These are phyloP conservation scores for Rhodotorula babjevae DNA, from an alignment of 768 basidiomycete species.

Conservation along the genomic window DNA sequence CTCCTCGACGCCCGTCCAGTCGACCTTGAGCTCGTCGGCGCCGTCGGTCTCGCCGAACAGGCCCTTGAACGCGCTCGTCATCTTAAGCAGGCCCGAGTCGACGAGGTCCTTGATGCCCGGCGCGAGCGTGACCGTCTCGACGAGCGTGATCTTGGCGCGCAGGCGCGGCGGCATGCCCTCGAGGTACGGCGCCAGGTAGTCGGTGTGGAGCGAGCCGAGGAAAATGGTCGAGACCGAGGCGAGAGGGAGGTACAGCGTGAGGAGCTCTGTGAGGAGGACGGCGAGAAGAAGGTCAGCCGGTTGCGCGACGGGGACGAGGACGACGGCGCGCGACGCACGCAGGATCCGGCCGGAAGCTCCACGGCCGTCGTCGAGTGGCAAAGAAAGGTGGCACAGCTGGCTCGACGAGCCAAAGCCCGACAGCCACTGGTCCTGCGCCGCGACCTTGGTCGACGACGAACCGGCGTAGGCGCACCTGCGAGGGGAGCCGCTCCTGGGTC, in stretches of 20 bases:
- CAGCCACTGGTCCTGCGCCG: background rate
- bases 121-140: conserved; percentile 1
- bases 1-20: background rate
- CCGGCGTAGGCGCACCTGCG: background rate
- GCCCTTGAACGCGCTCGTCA: background rate
- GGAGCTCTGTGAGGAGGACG: background rate
- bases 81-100: background rate
- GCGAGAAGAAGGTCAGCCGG: background rate
- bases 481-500: too few species aligned
- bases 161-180: background rate
- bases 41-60: conserved; percentile 7
- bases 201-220: conserved; percentile 12
- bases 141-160: background rate
- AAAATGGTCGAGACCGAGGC: conserved; percentile 2
- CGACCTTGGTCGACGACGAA: background rate
- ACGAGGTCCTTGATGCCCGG: background rate
- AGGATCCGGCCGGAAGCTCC: background rate
- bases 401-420: background rate
- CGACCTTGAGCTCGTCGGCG: background rate
- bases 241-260: conserved; percentile 5
- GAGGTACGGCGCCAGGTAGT: conserved; percentile 9
- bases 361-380: background rate
- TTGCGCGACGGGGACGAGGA: background rate
- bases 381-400: background rate
- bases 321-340: too few species aligned